Base-by-base conservation (phyloP, 2,329 filamentous ascomycete species). In the Ceratocystiopsis sp. region DNA sequence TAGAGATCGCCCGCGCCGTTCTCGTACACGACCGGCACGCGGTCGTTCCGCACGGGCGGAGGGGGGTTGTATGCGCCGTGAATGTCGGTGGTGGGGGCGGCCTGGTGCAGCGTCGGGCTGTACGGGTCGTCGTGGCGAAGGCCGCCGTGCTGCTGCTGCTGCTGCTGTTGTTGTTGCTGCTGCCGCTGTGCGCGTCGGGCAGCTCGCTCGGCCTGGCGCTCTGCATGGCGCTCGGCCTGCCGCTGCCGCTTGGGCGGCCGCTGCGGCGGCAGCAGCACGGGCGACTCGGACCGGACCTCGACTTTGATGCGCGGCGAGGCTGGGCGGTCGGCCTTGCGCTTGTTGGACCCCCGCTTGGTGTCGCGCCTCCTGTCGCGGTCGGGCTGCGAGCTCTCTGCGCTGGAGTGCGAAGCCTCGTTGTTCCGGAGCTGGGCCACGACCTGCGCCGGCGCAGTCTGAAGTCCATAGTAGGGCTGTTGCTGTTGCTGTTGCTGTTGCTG, bases 261-360 rank as follows among this genome's bases (percentile, higher is more conserved):
- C 32, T 65, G 57, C 46, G 68, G 65, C n/a, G 67, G 66, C 16
- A 66, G 66, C 47, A 61, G 61, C 41, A 77, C 57, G 10, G 74
- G 75, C 8, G 75, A 79, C 2, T 72, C 69, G 2, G 77, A 80
- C 40, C 64, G 66, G n/a, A 76, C 76, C 54, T 81, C 77, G 19
- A 68, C 61, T 53, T 80, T 81, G 51, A 80, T 77, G 49, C 68
- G 66, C 11, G 73, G 71, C 33, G 65, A 67, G 42, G 58, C 64
- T 61, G 64, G 64, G 52, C 59, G 62, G 46, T 71, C 71, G 37
- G 64, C 64, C 59, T 65, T 68, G 51, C 64, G 66, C 55, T 67
- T 65, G 37, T 68, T 76, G 51, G 68, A 69, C 46, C 62, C 69
- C 51, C 64, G 71, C 13, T 64, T 71, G n/a, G 67, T 71, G 13